Percentiles rank a stretch among this genome's conserved stretches.
These are phyloP conservation scores for Cyathus striatus DNA, from an alignment of 768 basidiomycete species.

Conservation along the genomic window DNA sequence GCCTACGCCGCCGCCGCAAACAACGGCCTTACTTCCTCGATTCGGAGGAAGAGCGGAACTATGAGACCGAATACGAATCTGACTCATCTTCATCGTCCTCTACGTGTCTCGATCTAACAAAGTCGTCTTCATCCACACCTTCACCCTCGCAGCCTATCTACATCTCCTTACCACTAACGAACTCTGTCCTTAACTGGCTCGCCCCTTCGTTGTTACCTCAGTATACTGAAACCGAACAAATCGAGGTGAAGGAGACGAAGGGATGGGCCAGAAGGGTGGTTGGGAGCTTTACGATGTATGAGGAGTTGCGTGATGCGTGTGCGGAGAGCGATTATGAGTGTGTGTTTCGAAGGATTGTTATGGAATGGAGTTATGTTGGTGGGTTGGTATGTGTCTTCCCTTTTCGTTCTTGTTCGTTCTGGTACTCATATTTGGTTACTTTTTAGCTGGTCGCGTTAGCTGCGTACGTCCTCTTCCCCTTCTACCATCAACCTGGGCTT, in stretches of 20 bases:
- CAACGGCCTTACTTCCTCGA: neutral
- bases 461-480: slow-evolving; percentile 31
- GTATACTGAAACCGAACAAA: slow-evolving; percentile 44
- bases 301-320: slow-evolving; percentile 43
- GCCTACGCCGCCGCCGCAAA: neutral
- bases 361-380: slow-evolving; percentile 66
- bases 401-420: neutral
- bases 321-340: slow-evolving; percentile 46
- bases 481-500: neutral
- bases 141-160: neutral
- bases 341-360: slow-evolving; percentile 40
- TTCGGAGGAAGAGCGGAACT: neutral
- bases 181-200: slow-evolving; percentile 3
- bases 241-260: slow-evolving; percentile 20
- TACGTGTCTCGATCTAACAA: neutral
- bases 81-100: too few relatives aligned
- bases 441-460: slow-evolving; percentile 54
- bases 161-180: slow-evolving; percentile 2
- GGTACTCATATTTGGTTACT: neutral
- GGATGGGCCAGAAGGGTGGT: slow-evolving; percentile 31
- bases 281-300: slow-evolving; percentile 51
- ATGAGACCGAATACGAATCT: neutral
- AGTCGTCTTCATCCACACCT: neutral
- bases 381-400: slow-evolving; percentile 42
- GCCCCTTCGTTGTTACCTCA: slow-evolving; percentile 25